Evolutionary conservation across 2,329 filamentous ascomycete genomes (phyloP), one percentile per base, ranked within the genome.

Genomic region (Claviceps quebecensis): DNA sequence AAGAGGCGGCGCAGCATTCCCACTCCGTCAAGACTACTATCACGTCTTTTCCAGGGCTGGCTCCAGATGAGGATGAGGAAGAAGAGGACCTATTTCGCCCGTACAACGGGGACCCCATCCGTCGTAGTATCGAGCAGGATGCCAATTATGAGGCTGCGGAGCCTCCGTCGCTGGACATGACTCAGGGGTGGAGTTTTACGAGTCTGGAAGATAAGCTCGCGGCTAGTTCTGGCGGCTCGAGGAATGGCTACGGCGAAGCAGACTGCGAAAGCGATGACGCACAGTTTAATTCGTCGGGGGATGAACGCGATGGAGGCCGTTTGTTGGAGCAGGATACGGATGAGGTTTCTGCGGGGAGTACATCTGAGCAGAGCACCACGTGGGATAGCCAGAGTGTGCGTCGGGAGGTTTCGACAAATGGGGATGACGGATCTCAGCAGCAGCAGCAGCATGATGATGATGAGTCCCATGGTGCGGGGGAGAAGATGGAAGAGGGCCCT

Each of bases 391-490:
- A 67, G 41, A 58, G 60, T 9, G 61, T 74, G 19, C 64, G 73
- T 49, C 67, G 67, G 17, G 66, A 67, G 17, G 66, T 75, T 47
- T 64, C 67, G 19, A 60, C 66, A 11, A 58, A 63, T 4, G 63
- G 58, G 23, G 69, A 70, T 26, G 59, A 58, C 29, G 63, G 62
- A 48, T 73, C 69, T 13, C 71, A 72, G 29, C 29, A 34, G 29
- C 29, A 34, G 29, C 29, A 34, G 19, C 19, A 19, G 29, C n/a
- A 34, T 34, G 29, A 29, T 34, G 29, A 34, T 11, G 29, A 34
- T 34, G 74, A 77, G 59, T 76, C 76, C 45, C 72, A 74, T 54
- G 58, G 76, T 19, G 71, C 72, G 41, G 70, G 70, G 46, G 67
- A 69, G 50, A 62, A 61, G 55, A 53, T 53, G 49, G 51, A 52